These are phyloP conservation scores for Bimuria novae-zelandiae DNA, from an alignment of 2,329 filamentous ascomycete genomes.

Conservation along the genomic window DNA sequence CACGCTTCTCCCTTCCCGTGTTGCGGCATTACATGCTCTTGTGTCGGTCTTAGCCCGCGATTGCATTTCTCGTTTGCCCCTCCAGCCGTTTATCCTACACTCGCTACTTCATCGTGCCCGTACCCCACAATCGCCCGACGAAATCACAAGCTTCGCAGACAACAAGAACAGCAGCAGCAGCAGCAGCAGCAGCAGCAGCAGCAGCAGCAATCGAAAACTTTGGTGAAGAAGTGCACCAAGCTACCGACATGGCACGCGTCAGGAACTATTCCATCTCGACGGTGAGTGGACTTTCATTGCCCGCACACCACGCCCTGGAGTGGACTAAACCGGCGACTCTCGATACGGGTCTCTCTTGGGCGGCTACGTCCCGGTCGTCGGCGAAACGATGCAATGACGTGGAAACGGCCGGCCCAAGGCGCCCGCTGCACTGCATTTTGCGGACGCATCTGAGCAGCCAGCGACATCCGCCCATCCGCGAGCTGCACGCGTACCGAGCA, in stretches of 20 bases:
- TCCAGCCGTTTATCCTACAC: not conserved
- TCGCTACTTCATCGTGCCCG: not conserved
- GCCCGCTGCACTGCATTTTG: constrained; percentile 7
- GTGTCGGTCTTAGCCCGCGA: not conserved
- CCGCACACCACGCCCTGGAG: constrained; percentile 10
- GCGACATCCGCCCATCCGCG: not conserved
- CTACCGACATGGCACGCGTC: constrained; percentile 29
- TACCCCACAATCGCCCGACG: constrained; percentile 4
- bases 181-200: not conserved
- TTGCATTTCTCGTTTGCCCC: not conserved
- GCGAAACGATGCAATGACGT: constrained; percentile 12
- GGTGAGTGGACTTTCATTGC: constrained; percentile 30
- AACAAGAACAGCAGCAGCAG: not conserved
- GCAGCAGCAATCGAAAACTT: not conserved
- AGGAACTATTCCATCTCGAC: constrained; percentile 45
- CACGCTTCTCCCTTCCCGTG: not conserved
- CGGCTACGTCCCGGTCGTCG: constrained; percentile 17
- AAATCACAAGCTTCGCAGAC: not conserved
- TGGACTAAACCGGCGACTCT: constrained; percentile 15
- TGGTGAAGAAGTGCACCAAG: no score
- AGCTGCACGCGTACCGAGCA: constrained; percentile 21
- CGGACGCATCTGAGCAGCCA: constrained; percentile 6
- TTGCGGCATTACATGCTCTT: not conserved
- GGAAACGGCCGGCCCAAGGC: constrained; percentile 30
- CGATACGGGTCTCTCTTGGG: no score